These are phyloP conservation scores for Jackrogersella multiformis DNA, from an alignment of 495 filamentous ascomycete genomes.

Conservation along the genomic window DNA sequence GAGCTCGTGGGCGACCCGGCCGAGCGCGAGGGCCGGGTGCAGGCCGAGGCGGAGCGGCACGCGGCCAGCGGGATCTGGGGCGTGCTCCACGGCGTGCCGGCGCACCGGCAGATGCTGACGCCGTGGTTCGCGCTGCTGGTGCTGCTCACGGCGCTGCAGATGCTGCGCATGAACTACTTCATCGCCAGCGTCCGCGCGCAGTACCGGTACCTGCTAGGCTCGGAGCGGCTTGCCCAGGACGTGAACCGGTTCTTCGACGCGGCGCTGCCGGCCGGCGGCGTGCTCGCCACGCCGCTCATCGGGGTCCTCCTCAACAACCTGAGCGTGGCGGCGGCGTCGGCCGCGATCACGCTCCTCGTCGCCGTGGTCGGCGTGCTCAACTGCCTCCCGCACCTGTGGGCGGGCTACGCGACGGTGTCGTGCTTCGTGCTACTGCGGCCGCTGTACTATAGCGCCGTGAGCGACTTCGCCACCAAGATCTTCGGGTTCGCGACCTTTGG, in stretches of 20 bases:
- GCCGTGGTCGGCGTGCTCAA: slow-evolving; percentile 58
- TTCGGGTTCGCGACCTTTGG: slow-evolving; percentile 66
- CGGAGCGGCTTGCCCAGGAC: slow-evolving; percentile 49
- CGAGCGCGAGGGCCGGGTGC: slow-evolving; percentile 55
- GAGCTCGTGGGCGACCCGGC: slow-evolving; percentile 53
- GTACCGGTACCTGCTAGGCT: slow-evolving; percentile 54
- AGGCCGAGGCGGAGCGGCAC: slow-evolving; percentile 64
- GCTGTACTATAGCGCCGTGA: slow-evolving; percentile 63
- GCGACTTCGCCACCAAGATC: slow-evolving; percentile 65
- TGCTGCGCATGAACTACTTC: slow-evolving; percentile 65
- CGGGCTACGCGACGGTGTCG: slow-evolving; percentile 44
- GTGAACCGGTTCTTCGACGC: slow-evolving; percentile 63
- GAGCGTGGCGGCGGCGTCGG: slow-evolving; percentile 55
- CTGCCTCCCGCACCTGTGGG: slow-evolving; percentile 45
- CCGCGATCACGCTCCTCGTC: slow-evolving; percentile 53
- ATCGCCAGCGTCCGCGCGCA: slow-evolving; percentile 61
- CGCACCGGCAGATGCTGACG: slow-evolving; percentile 56
- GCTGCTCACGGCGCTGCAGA: slow-evolving; percentile 61
- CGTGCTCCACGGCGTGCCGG: slow-evolving; percentile 58
- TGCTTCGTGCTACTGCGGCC: slow-evolving; percentile 47
- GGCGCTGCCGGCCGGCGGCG: slow-evolving; percentile 60
- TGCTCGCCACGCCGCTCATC: slow-evolving; percentile 61
- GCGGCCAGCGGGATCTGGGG: slow-evolving; percentile 61
- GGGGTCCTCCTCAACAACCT: slow-evolving; percentile 60
- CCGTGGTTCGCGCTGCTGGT: slow-evolving; percentile 61